Evolutionary conservation across 768 basidiomycete genomes (phyloP).

Genomic region (Hortiboletus campestris): DNA sequence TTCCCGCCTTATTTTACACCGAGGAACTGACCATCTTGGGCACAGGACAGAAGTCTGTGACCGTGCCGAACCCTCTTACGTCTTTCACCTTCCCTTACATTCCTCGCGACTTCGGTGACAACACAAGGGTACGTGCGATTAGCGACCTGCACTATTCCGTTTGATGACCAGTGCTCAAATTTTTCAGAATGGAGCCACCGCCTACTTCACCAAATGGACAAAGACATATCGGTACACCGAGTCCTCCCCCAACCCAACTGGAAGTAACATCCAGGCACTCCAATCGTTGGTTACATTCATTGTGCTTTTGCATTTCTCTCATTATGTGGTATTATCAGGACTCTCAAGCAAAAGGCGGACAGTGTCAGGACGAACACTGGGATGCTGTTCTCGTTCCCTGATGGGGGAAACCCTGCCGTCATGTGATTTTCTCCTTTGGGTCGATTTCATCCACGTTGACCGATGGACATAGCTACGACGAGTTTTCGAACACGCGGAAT

Average conservation of each 20-base stretch:
- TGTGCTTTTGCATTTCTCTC: not conserved
- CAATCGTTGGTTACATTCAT: slow-evolving; percentile 12
- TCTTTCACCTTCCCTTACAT: slow-evolving; percentile 16
- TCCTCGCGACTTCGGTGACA: slow-evolving; percentile 21
- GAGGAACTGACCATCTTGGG: slow-evolving; percentile 11
- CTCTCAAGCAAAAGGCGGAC: slow-evolving; percentile 14
- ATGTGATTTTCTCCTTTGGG: slow-evolving; percentile 4
- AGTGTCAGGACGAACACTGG: slow-evolving; percentile 18
- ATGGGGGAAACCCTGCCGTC: slow-evolving; percentile 7
- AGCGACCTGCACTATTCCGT: not conserved
- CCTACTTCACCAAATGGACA: slow-evolving; percentile 21
- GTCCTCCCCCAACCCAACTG: slow-evolving; percentile 6
- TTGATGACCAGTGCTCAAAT: not conserved
- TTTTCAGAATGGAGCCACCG: slow-evolving; percentile 6
- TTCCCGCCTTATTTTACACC: slow-evolving; percentile 21
- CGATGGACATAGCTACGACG: slow-evolving; percentile 22
- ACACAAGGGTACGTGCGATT: slow-evolving; percentile 2
- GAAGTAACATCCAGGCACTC: slow-evolving; percentile 11
- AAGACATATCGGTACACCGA: slow-evolving; percentile 20
- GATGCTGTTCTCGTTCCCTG: slow-evolving; percentile 19
- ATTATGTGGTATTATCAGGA: slow-evolving; percentile 1
- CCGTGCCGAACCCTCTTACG: slow-evolving; percentile 20
- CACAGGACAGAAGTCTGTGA: slow-evolving; percentile 1
- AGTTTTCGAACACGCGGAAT: slow-evolving; percentile 27
- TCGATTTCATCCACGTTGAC: not conserved